Evolutionary conservation across 352 stramenopile genomes (phyloP), one percentile per base, ranked within the genome.

Genomic region (Pythium sp.): DNA sequence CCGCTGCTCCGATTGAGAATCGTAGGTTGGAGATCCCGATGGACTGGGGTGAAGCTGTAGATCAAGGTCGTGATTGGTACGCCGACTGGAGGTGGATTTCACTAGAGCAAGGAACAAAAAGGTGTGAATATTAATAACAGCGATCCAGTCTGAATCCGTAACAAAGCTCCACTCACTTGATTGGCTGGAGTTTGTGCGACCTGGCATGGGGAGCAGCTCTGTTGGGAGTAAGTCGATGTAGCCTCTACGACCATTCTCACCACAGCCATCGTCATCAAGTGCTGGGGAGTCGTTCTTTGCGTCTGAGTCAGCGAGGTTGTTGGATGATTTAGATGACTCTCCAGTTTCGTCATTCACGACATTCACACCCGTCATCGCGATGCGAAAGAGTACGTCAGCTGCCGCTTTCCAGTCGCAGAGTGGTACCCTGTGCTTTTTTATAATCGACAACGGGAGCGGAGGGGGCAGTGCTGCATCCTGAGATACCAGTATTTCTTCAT

Each of bases 311-410:
- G 22, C 20, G 15, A 11, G 0, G 3, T 57, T 65, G n/a, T 32
- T 60, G 3, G 26, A 58, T 7, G 20, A 51, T 11, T 58, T 41
- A 11, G 9, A n/a, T 15, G 26, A 11, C 15, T 49, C 15, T 5
- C 26, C 36, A 32, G n/a, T 15, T 24, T 58, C 54, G 6, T 18
- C 43, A 8, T n/a, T 15, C 6, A 22, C 9, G 0, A 60, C 43
- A 32, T 65, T 80, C 30, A 75, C 68, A 47, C 78, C 76, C 22
- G 74, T 73, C 41, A 83, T 41, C 22, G 74, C 78, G 26, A 86
- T 79, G 64, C 76, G 76, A 34, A 86, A 86, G 5, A 83, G 53
- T 5, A 74, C 47, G 34, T 47, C 64, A 8, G 69, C 63, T 51
- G 78, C 72, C 12, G 60, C 22, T 55, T 79, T 81, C 34, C 81